A percentile compares a stretch with the other conserved stretches of the same genome.
phyloP scores from a whole-genome alignment of 768 basidiomycete species.

The Suillus occidentalis region DNA sequence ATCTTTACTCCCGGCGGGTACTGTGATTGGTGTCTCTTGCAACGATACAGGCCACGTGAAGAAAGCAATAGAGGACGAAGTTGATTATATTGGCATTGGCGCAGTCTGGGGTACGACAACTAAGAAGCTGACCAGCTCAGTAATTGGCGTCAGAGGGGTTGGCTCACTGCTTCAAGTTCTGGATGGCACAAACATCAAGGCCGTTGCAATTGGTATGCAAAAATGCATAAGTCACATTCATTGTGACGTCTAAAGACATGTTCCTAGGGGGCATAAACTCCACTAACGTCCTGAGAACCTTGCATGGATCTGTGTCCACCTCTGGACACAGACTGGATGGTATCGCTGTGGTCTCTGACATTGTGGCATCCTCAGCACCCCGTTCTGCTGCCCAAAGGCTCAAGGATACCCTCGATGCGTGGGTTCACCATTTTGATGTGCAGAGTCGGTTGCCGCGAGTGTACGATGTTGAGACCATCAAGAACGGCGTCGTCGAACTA shows the following conservation, averaged over 20 bases:
- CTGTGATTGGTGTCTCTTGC: conserved; percentile 82
- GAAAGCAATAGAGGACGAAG: conserved; percentile 60
- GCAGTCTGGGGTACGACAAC: conserved; percentile 80
- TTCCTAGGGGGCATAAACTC: conserved; percentile 83
- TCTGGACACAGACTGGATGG: conserved; percentile 68
- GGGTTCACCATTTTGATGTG: conserved; percentile 14
- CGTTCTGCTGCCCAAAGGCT: conserved; percentile 47
- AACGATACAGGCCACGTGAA: conserved; percentile 64
- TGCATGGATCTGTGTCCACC: conserved; percentile 68
- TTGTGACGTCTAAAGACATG: conserved; percentile 1
- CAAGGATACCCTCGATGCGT: conserved; percentile 36
- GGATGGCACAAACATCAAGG: conserved; percentile 60
- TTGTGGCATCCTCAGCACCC: conserved; percentile 66
- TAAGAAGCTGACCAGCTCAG: conserved; percentile 65
- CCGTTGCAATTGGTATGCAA: conserved; percentile 81
- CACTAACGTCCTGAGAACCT: conserved; percentile 68
- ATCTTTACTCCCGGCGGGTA: conserved; percentile 60
- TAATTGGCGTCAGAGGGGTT: conserved; percentile 73
- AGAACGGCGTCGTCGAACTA: conserved; percentile 46
- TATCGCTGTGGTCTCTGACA: conserved; percentile 87
- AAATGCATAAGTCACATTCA: background rate
- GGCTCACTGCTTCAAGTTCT: conserved; percentile 65
- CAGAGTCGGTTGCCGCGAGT: background rate
- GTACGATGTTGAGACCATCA: conserved; percentile 37
- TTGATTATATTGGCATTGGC: conserved; percentile 88